These are phyloP conservation scores for Anethum foeniculum DNA, from an alignment of 140 eudicot genomes.

Conservation along the genomic window DNA sequence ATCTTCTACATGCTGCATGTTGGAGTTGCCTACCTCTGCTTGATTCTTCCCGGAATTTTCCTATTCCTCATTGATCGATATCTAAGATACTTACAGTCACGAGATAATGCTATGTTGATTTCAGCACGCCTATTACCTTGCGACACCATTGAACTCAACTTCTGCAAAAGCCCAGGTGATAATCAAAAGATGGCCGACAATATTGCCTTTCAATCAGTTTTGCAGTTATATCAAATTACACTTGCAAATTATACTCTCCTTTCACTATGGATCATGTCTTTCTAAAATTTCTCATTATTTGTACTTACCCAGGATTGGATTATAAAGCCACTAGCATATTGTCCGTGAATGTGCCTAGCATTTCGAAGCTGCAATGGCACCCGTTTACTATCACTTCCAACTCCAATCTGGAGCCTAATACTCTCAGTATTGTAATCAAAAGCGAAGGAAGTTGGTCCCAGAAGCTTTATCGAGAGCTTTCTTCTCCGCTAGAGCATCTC, in stretches of 20 bases:
- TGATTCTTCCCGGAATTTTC: constrained; percentile 66
- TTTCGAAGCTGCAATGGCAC: constrained; percentile 62
- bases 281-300: not conserved
- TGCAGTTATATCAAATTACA: not conserved
- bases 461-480: constrained; percentile 44
- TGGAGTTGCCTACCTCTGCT: constrained; percentile 55
- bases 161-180: constrained; percentile 49
- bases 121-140: constrained; percentile 52
- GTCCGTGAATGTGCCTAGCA: constrained; percentile 43
- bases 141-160: constrained; percentile 49
- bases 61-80: constrained; percentile 68
- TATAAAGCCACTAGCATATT: constrained; percentile 46
- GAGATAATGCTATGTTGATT: constrained; percentile 25
- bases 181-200: not conserved
- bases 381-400: constrained; percentile 55
- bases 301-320: constrained; percentile 28
- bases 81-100: constrained; percentile 60
- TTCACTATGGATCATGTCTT: not conserved
- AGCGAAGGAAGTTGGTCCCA: constrained; percentile 60
- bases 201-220: not conserved
- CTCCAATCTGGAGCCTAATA: constrained; percentile 37
- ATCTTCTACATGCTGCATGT: constrained; percentile 62
- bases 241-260: not conserved
- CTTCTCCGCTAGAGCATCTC: constrained; percentile 38
- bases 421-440: constrained; percentile 47